These are phyloP conservation scores for Suhomyces emberorum DNA, from an alignment of 805 yeast genomes.

Conservation along the genomic window DNA sequence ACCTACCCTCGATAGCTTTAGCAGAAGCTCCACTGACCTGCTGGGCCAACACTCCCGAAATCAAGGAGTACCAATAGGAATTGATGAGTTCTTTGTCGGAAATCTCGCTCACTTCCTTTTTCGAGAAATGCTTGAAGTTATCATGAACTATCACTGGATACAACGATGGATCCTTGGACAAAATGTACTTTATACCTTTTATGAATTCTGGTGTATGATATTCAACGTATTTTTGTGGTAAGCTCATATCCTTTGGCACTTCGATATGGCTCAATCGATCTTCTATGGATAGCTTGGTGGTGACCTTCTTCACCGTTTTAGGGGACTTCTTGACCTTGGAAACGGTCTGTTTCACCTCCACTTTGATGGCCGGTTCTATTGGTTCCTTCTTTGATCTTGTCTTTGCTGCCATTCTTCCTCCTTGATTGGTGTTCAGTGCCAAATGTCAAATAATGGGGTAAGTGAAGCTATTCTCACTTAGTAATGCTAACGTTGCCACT, in stretches of 20 bases:
- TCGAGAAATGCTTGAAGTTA: slow-evolving; percentile 25
- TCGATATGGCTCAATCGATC: slow-evolving; percentile 9
- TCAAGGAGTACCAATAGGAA: slow-evolving; percentile 35
- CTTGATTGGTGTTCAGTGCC: too few relatives aligned
- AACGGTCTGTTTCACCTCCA: neutral
- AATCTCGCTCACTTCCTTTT: neutral
- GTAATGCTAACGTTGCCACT: too few relatives aligned
- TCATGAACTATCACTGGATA: slow-evolving; percentile 30
- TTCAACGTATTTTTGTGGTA: slow-evolving; percentile 27
- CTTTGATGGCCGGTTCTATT: slow-evolving; percentile 2
- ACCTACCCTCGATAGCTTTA: slow-evolving; percentile 50
- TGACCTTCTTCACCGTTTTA: slow-evolving; percentile 3
- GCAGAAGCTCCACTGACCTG: slow-evolving; percentile 86
- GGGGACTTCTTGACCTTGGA: slow-evolving; percentile 1
- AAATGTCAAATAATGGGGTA: too few relatives aligned
- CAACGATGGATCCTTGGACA: slow-evolving; percentile 31
- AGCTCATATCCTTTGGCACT: slow-evolving; percentile 5
- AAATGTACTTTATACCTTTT: slow-evolving; percentile 27
- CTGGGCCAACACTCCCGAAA: slow-evolving; percentile 56
- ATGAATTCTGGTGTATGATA: slow-evolving; percentile 34
- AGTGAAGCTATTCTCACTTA: too few relatives aligned
- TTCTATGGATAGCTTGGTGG: slow-evolving; percentile 6
- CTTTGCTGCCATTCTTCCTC: neutral
- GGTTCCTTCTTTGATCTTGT: too few relatives aligned
- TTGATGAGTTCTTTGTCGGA: slow-evolving; percentile 17